Percentiles rank a stretch among this genome's conserved stretches.
Evolutionary conservation across 495 filamentous ascomycete species (phyloP).

Genomic region (Tirmania nivea): DNA sequence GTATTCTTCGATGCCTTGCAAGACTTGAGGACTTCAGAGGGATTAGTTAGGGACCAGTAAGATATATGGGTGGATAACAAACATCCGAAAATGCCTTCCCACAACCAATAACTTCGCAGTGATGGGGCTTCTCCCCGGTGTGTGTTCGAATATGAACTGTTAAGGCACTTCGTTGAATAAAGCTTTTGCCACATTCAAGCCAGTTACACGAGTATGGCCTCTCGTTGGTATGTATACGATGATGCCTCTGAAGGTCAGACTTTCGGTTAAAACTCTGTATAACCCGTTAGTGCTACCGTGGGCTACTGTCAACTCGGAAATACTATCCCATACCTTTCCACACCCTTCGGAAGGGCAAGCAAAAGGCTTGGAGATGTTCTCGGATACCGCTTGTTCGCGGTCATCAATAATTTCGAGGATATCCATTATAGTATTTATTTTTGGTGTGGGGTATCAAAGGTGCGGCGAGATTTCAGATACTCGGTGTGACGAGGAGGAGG

Average conservation of each 20-base stretch:
- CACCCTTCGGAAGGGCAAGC: slow-evolving; percentile 16
- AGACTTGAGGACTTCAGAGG: slow-evolving; percentile 56
- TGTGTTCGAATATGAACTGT: slow-evolving; percentile 75
- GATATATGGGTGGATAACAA: slow-evolving; percentile 20
- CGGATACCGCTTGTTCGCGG: slow-evolving; percentile 19
- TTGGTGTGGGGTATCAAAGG: too few species aligned
- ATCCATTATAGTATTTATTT: slow-evolving; percentile 12
- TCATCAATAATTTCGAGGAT: slow-evolving; percentile 22
- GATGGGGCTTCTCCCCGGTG: slow-evolving; percentile 75
- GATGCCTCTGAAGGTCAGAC: slow-evolving; percentile 72
- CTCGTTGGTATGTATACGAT: slow-evolving; percentile 79
- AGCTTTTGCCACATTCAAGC: slow-evolving; percentile 59
- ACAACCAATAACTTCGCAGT: slow-evolving; percentile 59
- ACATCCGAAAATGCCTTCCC: slow-evolving; percentile 76
- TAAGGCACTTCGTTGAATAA: slow-evolving; percentile 73
- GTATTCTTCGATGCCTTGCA: slow-evolving; percentile 66
- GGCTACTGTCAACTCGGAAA: background rate
- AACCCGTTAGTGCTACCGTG: background rate
- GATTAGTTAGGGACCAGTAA: slow-evolving; percentile 21
- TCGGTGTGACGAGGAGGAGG: too few species aligned
- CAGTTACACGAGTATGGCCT: slow-evolving; percentile 54
- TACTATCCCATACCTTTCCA: slow-evolving; percentile 15
- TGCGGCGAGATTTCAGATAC: too few species aligned
- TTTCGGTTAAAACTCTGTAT: slow-evolving; percentile 76
- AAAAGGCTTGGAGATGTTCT: slow-evolving; percentile 17